These are phyloP conservation scores for Claviceps cyperi DNA, from an alignment of 2,329 filamentous ascomycete genomes.

Conservation along the genomic window DNA sequence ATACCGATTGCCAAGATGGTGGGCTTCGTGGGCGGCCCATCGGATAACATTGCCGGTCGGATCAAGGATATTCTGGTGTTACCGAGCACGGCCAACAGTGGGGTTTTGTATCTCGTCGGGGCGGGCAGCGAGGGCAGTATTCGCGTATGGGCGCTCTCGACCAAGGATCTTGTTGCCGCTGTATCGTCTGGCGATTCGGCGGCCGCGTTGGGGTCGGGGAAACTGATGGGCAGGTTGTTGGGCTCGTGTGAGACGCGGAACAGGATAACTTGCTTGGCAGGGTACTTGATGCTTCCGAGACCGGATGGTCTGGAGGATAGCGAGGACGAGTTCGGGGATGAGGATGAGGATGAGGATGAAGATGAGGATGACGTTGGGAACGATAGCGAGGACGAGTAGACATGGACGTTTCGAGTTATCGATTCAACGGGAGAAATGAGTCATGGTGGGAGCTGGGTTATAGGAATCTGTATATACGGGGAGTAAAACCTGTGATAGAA, in stretches of 20 bases:
- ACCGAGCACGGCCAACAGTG: conserved; percentile 22
- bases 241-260: conserved; percentile 75
- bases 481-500: too few relatives aligned
- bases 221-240: conserved; percentile 47
- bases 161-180: conserved; percentile 24
- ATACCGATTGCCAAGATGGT: conserved; percentile 50
- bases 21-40: conserved; percentile 65
- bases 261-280: conserved; percentile 75
- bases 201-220: conserved; percentile 5
- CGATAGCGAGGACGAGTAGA: conserved; percentile 3
- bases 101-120: conserved; percentile 45
- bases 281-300: conserved; percentile 68
- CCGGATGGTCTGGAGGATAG: conserved; percentile 46
- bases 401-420: too few relatives aligned
- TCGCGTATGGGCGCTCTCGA: conserved; percentile 55
- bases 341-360: conserved; percentile 23
- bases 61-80: conserved; percentile 81
- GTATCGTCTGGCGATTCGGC: conserved; percentile 13
- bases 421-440: not conserved
- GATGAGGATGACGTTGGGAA: conserved; percentile 19
- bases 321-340: conserved; percentile 33
- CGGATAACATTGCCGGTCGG: conserved; percentile 50
- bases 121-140: conserved; percentile 76
- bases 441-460: not conserved
- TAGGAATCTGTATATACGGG: too few relatives aligned